Evolutionary conservation across 2,329 filamentous ascomycete genomes (phyloP), one percentile per base, ranked within the genome.

Genomic region (Davidsoniella australis): DNA sequence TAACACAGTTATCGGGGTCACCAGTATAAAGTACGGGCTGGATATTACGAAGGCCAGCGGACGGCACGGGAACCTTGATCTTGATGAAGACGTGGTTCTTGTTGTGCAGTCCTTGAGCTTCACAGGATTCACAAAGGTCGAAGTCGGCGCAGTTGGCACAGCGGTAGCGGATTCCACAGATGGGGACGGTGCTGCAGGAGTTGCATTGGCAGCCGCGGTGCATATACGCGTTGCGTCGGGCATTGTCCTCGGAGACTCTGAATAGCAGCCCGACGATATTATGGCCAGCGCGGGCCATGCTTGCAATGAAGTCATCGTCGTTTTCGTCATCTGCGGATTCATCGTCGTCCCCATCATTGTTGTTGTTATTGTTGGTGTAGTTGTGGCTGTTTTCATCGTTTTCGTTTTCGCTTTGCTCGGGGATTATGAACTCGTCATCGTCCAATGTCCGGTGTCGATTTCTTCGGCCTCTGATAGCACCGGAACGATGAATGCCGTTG

Each of bases 71-170:
- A 9, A 96, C 81, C 49, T 81, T 81, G 59, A 98, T 84, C 63
- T 96, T 96, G 71, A 93, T 94, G 65, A 98, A 96, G 42, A 96
- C 76, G 63, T 98, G 91, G 1, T 87, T 94, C 62, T 89, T 93
- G 59, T 75, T 78, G 60, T 94, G 89, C 2, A 80, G 65, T 18
- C 76, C 76, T 57, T 80, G 76, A 4, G 84, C 76, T 65, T 98
- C 89, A 65, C 91, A 98, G 6, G 80, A 80, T 60, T 95, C 87
- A 67, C 91, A 98, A 2, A 98, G 76, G 61, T 98, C 91, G 61
- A 87, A 96, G 64, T 98, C 89, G 55, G 85, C 78, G 61, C 91
- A 98, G 66, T 98, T 96, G 57, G 87, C 81, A 64, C 91, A 98
- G 53, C 88, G 82, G 67, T 94, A 98, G 51, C 91, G 78, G 53